phyloP scores from a whole-genome alignment of 2,329 filamentous ascomycete genomes.

The Xylariaceae sp. region DNA sequence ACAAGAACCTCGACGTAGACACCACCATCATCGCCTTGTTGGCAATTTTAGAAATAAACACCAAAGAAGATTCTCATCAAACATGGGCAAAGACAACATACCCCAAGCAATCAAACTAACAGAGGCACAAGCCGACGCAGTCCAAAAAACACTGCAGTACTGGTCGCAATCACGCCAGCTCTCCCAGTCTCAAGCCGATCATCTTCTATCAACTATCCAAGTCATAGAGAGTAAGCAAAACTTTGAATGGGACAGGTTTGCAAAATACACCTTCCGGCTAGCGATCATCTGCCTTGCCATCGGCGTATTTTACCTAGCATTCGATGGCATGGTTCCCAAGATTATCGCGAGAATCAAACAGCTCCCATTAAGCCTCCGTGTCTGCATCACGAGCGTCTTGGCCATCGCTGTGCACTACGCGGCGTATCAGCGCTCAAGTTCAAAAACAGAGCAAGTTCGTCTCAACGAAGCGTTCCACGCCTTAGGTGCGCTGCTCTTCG shows the following conservation, averaged over 20 bases:
- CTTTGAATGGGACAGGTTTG: slow-evolving; percentile 15
- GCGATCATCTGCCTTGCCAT: slow-evolving; percentile 11
- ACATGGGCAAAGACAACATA: no score
- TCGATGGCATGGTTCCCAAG: neutral
- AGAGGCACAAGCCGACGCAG: slow-evolving; percentile 9
- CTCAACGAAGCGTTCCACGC: slow-evolving; percentile 17
- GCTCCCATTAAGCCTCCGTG: slow-evolving; percentile 3
- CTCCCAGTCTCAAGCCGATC: no score
- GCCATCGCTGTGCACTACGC: slow-evolving; percentile 5
- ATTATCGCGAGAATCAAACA: slow-evolving; percentile 8
- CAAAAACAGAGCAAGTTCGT: slow-evolving; percentile 1
- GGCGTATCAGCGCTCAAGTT: slow-evolving; percentile 7
- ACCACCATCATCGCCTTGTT: no score
- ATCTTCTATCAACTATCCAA: slow-evolving; percentile 11
- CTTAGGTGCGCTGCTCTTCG: slow-evolving; percentile 14
- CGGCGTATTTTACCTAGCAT: slow-evolving; percentile 5
- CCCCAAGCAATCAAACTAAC: slow-evolving; percentile 12
- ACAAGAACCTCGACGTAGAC: no score
- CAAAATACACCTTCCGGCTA: slow-evolving; percentile 19
- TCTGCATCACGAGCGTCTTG: neutral
- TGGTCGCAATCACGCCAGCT: slow-evolving; percentile 9
- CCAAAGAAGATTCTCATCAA: no score
- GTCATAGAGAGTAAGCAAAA: slow-evolving; percentile 9
- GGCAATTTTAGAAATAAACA: no score
- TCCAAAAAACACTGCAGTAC: slow-evolving; percentile 13